Percentiles rank a stretch among this genome's conserved stretches.
Conservation (phyloP, 129 eudicot species). For the Cynara cardunculus region DNA sequence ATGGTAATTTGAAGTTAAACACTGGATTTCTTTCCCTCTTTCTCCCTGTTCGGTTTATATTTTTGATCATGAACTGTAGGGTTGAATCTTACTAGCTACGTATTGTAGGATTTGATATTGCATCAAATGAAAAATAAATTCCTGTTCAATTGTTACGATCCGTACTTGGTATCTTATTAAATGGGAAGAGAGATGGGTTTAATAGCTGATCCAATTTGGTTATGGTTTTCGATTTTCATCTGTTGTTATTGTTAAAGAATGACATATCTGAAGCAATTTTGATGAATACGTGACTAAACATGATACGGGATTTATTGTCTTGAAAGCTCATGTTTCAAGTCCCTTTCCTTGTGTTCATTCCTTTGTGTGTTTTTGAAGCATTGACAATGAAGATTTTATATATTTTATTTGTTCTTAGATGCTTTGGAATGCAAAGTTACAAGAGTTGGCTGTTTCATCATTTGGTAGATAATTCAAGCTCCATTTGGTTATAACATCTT, state of each 20-base stretch:
- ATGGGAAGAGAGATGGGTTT: neutral
- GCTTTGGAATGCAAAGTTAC: neutral
- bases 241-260: neutral
- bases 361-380: neutral
- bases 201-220: slow-evolving; percentile 4
- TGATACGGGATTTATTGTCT: neutral
- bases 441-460: no score
- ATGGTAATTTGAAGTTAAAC: neutral
- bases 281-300: neutral
- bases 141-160: neutral
- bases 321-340: neutral
- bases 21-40: neutral
- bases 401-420: neutral
- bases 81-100: neutral
- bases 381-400: neutral
- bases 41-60: neutral
- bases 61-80: neutral
- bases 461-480: neutral
- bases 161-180: neutral
- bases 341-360: neutral
- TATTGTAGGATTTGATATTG: neutral
- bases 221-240: slow-evolving; percentile 3
- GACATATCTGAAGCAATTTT: neutral
- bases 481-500: neutral
- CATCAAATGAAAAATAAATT: neutral